Percentiles rank a stretch among this genome's conserved stretches.
phyloP scores from a whole-genome alignment of 2,329 filamentous ascomycete species.

The Tolypocladium guangdongense region DNA sequence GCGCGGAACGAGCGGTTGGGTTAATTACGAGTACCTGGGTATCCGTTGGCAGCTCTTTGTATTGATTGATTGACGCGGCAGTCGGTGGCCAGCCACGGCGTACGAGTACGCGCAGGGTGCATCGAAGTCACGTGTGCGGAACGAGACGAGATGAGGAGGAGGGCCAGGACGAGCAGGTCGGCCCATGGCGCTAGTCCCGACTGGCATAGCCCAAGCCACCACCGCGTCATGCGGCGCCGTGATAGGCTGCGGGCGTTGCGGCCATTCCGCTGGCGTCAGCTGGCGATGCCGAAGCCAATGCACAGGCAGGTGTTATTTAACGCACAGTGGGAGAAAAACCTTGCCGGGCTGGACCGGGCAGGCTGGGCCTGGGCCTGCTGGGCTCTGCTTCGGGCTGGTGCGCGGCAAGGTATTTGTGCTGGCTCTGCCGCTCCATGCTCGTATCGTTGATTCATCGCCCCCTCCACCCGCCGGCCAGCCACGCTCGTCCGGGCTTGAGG shows the following conservation, averaged over 20 bases:
- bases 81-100: no score
- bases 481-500: neutral
- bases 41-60: no score
- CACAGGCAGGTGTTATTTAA: neutral
- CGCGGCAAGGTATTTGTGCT: neutral
- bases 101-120: no score
- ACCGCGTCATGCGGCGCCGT: neutral
- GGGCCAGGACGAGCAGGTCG: neutral
- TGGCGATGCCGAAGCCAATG: neutral
- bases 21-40: no score
- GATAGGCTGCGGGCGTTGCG: neutral
- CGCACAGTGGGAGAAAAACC: neutral
- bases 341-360: neutral
- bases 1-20: no score
- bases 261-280: neutral
- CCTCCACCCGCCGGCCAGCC: neutral
- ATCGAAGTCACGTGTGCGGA: neutral
- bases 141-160: neutral
- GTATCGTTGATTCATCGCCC: no score
- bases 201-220: neutral
- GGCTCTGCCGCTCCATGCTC: neutral
- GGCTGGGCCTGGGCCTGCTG: neutral
- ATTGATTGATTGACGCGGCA: no score
- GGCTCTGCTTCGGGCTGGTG: neutral
- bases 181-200: neutral